Conservation (phyloP, 129 eudicot species). For the Chrysanthemum seticuspe region DNA sequence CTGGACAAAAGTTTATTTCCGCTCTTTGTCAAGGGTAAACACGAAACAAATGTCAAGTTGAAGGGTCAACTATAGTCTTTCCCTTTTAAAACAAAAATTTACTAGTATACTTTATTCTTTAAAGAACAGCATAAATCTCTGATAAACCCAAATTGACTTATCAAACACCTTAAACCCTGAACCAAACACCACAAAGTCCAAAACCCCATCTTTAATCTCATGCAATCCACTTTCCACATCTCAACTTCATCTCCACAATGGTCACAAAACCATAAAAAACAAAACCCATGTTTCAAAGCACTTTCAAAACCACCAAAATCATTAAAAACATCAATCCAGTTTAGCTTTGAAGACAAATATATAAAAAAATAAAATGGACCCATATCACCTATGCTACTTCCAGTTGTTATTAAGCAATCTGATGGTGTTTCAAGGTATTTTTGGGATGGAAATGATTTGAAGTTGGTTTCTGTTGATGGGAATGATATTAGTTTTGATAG, state of each 20-base stretch:
- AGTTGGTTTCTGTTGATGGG: conserved; percentile 36
- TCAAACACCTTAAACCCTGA: too few relatives aligned
- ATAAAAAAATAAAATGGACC: conserved; percentile 22
- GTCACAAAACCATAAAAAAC: conserved; percentile 19
- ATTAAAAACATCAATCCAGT: conserved; percentile 36
- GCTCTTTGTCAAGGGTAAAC: too few relatives aligned
- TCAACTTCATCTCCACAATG: conserved; percentile 15
- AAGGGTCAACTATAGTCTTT: too few relatives aligned
- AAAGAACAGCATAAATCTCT: too few relatives aligned
- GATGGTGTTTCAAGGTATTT: conserved; percentile 63
- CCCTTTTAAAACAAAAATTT: too few relatives aligned
- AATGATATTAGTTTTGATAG: too few relatives aligned
- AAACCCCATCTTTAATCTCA: conserved; percentile 25
- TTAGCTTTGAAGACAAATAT: conserved; percentile 40
- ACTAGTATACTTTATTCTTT: too few relatives aligned
- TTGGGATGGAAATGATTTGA: conserved; percentile 59
- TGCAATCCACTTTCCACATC: conserved; percentile 16
- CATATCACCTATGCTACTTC: conserved; percentile 40
- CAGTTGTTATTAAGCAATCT: conserved; percentile 54
- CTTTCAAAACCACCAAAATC: conserved; percentile 40
- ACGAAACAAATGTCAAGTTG: too few relatives aligned
- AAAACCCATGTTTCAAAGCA: conserved; percentile 37
- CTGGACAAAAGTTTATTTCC: too few relatives aligned
- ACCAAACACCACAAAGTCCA: too few relatives aligned
- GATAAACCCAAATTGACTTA: too few relatives aligned